Evolutionary conservation across 164 flowering plant species (phyloP).

Genomic region (Sedum album): DNA sequence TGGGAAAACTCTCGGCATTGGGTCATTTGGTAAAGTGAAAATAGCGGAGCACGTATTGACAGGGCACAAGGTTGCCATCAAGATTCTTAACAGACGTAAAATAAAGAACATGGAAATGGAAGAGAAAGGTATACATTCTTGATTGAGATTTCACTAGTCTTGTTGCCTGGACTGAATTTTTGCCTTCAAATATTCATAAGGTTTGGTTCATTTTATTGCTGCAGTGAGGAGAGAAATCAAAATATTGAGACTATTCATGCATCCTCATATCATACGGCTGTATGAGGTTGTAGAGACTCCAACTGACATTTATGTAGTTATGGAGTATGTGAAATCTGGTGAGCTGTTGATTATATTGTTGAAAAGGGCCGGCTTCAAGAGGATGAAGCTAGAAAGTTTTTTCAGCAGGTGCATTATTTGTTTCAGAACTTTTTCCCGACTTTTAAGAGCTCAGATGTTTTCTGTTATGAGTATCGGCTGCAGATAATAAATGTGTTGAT

Average conservation of each 20-base stretch:
- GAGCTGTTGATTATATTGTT: slow-evolving; percentile 68
- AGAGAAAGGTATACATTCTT: slow-evolving; percentile 45
- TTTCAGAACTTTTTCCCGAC: neutral
- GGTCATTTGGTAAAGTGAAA: slow-evolving; percentile 82
- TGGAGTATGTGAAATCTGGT: slow-evolving; percentile 70
- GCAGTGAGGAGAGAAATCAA: slow-evolving; percentile 75
- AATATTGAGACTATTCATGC: slow-evolving; percentile 61
- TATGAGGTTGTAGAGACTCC: slow-evolving; percentile 70
- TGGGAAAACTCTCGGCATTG: slow-evolving; percentile 78
- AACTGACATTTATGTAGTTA: slow-evolving; percentile 53
- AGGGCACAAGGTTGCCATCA: slow-evolving; percentile 72
- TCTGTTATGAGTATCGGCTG: neutral
- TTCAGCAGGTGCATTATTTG: slow-evolving; percentile 47
- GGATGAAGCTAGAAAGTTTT: slow-evolving; percentile 61
- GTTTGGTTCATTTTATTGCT: slow-evolving; percentile 6
- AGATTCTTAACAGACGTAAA: slow-evolving; percentile 66
- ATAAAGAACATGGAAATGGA: slow-evolving; percentile 74
- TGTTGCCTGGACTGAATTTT: neutral
- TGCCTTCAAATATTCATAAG: neutral
- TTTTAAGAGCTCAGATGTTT: neutral
- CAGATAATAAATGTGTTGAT: neutral
- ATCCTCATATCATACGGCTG: slow-evolving; percentile 65
- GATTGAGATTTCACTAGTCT: neutral
- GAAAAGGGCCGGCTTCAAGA: slow-evolving; percentile 72
- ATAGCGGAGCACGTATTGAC: slow-evolving; percentile 71